phyloP scores from a whole-genome alignment of 1,284 basidiomycete genomes.

The Athelia psychrophila region DNA sequence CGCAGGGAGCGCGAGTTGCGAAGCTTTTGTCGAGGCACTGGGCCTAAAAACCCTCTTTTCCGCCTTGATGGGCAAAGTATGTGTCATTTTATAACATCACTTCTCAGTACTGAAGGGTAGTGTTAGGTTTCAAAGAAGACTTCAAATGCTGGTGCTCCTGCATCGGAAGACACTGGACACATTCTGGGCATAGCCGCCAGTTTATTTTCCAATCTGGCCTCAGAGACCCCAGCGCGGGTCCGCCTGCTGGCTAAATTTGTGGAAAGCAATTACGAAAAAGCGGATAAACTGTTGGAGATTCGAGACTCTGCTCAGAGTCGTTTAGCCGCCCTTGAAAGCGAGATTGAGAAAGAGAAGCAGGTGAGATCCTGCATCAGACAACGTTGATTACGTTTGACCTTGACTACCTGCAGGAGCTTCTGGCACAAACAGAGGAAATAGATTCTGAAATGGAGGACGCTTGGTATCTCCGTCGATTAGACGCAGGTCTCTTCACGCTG shows the following conservation, averaged over 20 bases:
- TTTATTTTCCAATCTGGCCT: slow-evolving; percentile 85
- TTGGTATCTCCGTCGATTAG: slow-evolving; percentile 82
- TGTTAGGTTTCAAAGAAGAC: slow-evolving; percentile 58
- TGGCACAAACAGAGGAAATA: slow-evolving; percentile 57
- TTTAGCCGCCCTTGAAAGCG: slow-evolving; percentile 56
- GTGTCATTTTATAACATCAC: slow-evolving; percentile 8
- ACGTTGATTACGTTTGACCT: not conserved
- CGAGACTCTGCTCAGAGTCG: slow-evolving; percentile 67
- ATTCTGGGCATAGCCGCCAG: slow-evolving; percentile 87
- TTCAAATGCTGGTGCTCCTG: slow-evolving; percentile 43
- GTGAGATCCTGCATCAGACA: slow-evolving; percentile 32
- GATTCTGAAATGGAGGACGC: slow-evolving; percentile 66
- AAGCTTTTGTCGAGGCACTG: slow-evolving; percentile 82
- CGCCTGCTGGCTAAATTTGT: slow-evolving; percentile 93
- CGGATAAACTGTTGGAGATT: slow-evolving; percentile 89
- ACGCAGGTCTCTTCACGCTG: slow-evolving; percentile 84
- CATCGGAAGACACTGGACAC: slow-evolving; percentile 85
- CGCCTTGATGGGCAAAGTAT: slow-evolving; percentile 90
- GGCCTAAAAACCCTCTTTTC: slow-evolving; percentile 91
- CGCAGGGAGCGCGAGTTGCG: slow-evolving; percentile 74
- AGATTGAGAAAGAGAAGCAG: slow-evolving; percentile 66
- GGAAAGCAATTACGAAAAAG: slow-evolving; percentile 87
- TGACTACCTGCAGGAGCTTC: slow-evolving; percentile 45
- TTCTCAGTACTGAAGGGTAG: not conserved
- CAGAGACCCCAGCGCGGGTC: slow-evolving; percentile 80